Evolutionary conservation across 768 basidiomycete genomes (phyloP).

Genomic region (Tricholoma hemisulphureum): DNA sequence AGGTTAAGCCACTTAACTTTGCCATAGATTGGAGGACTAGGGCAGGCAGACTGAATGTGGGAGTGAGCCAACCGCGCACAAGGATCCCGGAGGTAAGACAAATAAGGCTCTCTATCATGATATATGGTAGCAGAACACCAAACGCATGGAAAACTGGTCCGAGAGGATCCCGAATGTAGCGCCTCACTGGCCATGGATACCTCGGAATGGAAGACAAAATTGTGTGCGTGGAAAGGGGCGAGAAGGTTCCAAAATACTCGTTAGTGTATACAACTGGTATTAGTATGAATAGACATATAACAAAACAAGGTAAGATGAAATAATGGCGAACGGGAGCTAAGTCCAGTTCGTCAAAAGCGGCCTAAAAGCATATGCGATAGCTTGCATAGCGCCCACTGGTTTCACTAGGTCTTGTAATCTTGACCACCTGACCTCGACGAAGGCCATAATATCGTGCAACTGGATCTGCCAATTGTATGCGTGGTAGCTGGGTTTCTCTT

Average conservation of each 20-base stretch:
- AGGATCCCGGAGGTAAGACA: no score
- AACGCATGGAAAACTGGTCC: neutral
- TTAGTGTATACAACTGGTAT: conserved; percentile 29
- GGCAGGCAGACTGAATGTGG: neutral
- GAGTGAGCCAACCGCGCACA: neutral
- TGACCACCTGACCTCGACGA: conserved; percentile 93
- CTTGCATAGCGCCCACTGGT: conserved; percentile 93
- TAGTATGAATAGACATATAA: conserved; percentile 22
- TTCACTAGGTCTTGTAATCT: conserved; percentile 96
- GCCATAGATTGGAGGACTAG: neutral
- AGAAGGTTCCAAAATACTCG: conserved; percentile 16
- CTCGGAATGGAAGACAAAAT: conserved; percentile 18
- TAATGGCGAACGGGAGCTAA: neutral
- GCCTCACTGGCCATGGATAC: conserved; percentile 19
- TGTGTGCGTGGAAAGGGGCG: neutral
- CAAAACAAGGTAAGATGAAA: conserved; percentile 15
- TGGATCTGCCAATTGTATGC: conserved; percentile 94
- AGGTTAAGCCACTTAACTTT: neutral
- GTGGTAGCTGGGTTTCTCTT: conserved; percentile 96
- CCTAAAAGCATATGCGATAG: conserved; percentile 85
- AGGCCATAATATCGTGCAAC: conserved; percentile 99
- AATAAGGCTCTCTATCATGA: no score
- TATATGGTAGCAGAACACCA: no score
- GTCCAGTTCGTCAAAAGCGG: neutral
- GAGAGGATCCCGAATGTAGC: neutral